Base-by-base conservation (phyloP, 768 basidiomycete genomes). In the Boletus pseudo-olivaceus region DNA sequence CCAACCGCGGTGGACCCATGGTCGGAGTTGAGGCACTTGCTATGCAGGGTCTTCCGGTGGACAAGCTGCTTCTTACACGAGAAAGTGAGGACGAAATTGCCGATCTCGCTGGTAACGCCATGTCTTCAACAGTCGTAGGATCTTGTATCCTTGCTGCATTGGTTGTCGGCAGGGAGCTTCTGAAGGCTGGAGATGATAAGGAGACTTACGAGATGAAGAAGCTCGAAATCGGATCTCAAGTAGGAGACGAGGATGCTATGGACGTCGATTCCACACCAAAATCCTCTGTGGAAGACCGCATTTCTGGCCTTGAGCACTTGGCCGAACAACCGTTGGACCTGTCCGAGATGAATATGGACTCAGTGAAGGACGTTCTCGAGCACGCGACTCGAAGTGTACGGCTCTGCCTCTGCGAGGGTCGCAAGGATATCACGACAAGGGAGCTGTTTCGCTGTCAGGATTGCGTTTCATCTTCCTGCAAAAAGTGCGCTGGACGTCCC, bases 121-220 rank as follows among this genome's bases (percentile, higher is more conserved):
- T 98, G 95, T 94, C 93, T 1, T 92, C 94, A 5, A 97, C 95
- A 1, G 95, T 97, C 26, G 94, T 98, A 30, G 95, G 95, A 1
- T 82, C 91, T 4, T 87, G 91, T 58, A 90, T 97, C 58, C 73
- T 96, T 51, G 85, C 88, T 17, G 92, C 93, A 0, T 75, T 98
- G 42, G 80, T 88, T 10, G 71, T 85, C 1, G 83, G 84, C 7
- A 78, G 77, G 66, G 79, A 81, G 45, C 76, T 91, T 33, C 75
- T 97, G 32, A 85, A 85, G 57, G 72, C 73, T 1, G 89, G 90
- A 5, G 71, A 82, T 35, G 87, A 90, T 62, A 74, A 70, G 5
- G 74, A 80, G 56, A 86, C 81, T 3, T 91, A 91, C 62, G 88
- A 90, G 63, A 78, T 75, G 57, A 85, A 84, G 66, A 76, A 79